A percentile compares a stretch with the other conserved stretches of the same genome.
These are phyloP conservation scores for Trichosporon sp. DNA, from an alignment of 1,284 basidiomycete species.

Conservation along the genomic window DNA sequence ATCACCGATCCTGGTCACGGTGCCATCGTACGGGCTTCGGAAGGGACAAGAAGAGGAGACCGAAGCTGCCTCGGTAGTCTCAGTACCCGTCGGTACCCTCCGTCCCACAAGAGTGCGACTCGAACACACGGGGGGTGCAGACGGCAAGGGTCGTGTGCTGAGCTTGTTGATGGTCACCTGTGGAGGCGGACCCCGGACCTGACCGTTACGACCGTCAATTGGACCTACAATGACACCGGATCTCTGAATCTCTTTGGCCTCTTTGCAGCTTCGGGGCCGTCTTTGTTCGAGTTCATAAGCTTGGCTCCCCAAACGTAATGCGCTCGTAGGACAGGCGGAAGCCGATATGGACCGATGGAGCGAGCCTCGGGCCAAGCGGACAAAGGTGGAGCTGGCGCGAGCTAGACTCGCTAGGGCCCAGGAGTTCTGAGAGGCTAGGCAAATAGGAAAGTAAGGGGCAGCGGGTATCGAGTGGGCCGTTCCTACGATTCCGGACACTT, in stretches of 20 bases:
- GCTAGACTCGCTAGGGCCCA: background rate
- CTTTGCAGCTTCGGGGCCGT: background rate
- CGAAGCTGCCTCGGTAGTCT: background rate
- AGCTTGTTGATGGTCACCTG: constrained; percentile 1
- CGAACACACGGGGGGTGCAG: background rate
- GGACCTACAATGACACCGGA: background rate
- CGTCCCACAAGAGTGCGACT: background rate
- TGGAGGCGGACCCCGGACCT: background rate
- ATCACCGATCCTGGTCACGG: background rate
- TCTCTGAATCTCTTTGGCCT: background rate
- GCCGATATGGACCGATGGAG: constrained; percentile 3
- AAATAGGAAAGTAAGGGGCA: constrained; percentile 12
- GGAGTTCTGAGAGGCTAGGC: background rate
- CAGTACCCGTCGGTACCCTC: constrained; percentile 6
- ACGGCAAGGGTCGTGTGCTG: background rate
- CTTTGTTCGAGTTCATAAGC: too few relatives aligned
- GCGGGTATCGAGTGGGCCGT: constrained; percentile 9
- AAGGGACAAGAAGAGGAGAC: background rate
- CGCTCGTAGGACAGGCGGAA: background rate
- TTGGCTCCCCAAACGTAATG: background rate
- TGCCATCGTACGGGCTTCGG: background rate
- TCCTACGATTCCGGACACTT: constrained; percentile 1
- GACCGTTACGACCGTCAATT: background rate
- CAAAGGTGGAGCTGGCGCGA: background rate
- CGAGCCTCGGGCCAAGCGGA: background rate